Base-by-base conservation (phyloP, 2,329 filamentous ascomycete genomes). In the Cylindrodendrum hubeiense region DNA sequence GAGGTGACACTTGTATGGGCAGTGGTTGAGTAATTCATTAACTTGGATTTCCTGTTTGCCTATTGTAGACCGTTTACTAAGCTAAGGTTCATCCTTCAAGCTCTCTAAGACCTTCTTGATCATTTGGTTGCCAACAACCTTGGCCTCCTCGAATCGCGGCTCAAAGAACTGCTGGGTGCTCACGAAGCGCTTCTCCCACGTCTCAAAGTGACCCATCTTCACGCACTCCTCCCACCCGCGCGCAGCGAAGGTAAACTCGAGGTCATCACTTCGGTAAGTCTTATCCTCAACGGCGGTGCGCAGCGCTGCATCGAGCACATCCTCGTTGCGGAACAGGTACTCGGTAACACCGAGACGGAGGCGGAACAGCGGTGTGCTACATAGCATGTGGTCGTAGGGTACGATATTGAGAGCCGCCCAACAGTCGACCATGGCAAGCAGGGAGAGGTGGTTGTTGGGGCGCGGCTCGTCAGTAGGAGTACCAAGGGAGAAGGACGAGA, bases 301-400 rank as follows among this genome's bases (percentile, higher is more conserved):
- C 72, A 99, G 88, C 24, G 92, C 92, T 77, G 96, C 94, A 54
- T 97, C 91, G 15, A 99, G 89, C 56, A 97, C 84, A 3, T 87
- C 88, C 19, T 89, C 86, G 75, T 95, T 94, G 69, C 94, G 91
- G 84, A 98, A 99, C 39, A 99, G 86, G 78, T 97, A 95, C 81
- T 99, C 96, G 1, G 95, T 95, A n/a, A 98, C 97, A 61, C 96
- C 96, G 34, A 99, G 88, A 89, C 96, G 98, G 69, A 99, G 89
- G 54, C 96, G 92, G 84, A 99, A 99, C 50, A 98, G 89, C 83
- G 96, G 96, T 41, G 96, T 99, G 58, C 94, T 97, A 83, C 96
- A 99, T 72, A 99, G 97, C 95, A 99, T 99, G 84, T 99, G 97
- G 80, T 99, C 95, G 79, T 99, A 99, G 1, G 96, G 96, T 51